Conservation (phyloP, 345 rosid species). For the Sonneratia alba region DNA sequence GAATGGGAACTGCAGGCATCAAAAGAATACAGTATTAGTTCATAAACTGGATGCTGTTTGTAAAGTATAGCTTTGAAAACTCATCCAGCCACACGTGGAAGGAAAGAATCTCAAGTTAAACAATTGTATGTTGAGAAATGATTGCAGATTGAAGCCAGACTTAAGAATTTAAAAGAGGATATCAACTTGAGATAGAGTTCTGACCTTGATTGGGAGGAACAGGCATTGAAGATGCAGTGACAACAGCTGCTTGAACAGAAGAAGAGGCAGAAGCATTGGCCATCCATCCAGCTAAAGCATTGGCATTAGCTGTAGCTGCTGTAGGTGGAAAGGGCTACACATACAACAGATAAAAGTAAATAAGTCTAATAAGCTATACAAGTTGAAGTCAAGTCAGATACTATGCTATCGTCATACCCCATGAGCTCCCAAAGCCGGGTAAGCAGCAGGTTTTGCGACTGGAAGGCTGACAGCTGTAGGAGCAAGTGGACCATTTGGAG, state of each 20-base stretch:
- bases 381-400: background rate
- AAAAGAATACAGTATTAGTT: background rate
- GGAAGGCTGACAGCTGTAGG: constrained; percentile 52
- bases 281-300: constrained; percentile 81
- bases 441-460: constrained; percentile 43
- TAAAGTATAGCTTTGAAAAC: background rate
- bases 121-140: background rate
- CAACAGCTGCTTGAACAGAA: constrained; percentile 80
- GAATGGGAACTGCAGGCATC: constrained; percentile 31
- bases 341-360: constrained; percentile 1
- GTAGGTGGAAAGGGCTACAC: constrained; percentile 52
- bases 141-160: background rate
- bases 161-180: background rate
- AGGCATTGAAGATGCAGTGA: constrained; percentile 68
- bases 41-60: background rate
- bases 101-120: background rate
- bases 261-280: constrained; percentile 72
- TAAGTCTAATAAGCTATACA: background rate
- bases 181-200: constrained; percentile 2
- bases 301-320: constrained; percentile 56
- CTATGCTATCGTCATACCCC: constrained; percentile 28
- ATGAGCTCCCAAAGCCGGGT: constrained; percentile 48
- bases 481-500: constrained; percentile 61
- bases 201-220: constrained; percentile 71
- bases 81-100: background rate